phyloP scores from a whole-genome alignment of 1,284 basidiomycete genomes.

The Malassezia pachydermatis region DNA sequence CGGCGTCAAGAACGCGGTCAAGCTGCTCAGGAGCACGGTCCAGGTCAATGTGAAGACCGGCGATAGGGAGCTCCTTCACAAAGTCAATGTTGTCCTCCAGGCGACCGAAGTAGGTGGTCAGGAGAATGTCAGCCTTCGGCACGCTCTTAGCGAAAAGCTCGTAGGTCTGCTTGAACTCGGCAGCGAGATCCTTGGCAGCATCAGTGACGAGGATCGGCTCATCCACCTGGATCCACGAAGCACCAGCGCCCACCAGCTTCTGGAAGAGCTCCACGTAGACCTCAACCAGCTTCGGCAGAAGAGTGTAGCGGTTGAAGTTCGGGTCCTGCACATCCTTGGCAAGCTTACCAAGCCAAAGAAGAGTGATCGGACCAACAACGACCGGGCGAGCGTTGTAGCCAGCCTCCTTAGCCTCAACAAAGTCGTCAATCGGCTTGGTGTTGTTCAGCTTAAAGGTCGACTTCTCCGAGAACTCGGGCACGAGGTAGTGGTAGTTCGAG shows the following conservation, averaged over 20 bases:
- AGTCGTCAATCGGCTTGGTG: constrained; percentile 82
- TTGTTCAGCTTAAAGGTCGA: constrained; percentile 93
- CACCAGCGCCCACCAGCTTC: constrained; percentile 86
- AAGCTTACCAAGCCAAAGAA: constrained; percentile 85
- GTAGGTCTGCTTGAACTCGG: constrained; percentile 74
- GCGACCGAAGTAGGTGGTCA: constrained; percentile 89
- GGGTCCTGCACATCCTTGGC: constrained; percentile 67
- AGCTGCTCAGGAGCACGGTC: constrained; percentile 80
- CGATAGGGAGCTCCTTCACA: constrained; percentile 82
- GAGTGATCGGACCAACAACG: constrained; percentile 88
- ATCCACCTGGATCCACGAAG: constrained; percentile 88
- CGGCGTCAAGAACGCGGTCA: constrained; percentile 67
- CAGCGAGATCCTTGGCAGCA: constrained; percentile 65
- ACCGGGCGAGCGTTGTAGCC: constrained; percentile 91
- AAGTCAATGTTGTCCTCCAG: constrained; percentile 84
- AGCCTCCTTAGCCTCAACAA: constrained; percentile 81
- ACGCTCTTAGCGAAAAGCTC: constrained; percentile 68
- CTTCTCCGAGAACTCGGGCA: constrained; percentile 84
- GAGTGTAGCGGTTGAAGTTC: constrained; percentile 79
- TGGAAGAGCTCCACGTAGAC: constrained; percentile 83
- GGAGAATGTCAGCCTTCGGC: constrained; percentile 67
- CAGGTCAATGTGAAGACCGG: constrained; percentile 92
- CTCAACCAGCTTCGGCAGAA: constrained; percentile 80
- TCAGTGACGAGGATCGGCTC: constrained; percentile 95
- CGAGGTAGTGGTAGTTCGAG: constrained; percentile 99